Base-by-base conservation (phyloP, 169 alveolate genomes). In the Plasmodium gallinaceum region DNA sequence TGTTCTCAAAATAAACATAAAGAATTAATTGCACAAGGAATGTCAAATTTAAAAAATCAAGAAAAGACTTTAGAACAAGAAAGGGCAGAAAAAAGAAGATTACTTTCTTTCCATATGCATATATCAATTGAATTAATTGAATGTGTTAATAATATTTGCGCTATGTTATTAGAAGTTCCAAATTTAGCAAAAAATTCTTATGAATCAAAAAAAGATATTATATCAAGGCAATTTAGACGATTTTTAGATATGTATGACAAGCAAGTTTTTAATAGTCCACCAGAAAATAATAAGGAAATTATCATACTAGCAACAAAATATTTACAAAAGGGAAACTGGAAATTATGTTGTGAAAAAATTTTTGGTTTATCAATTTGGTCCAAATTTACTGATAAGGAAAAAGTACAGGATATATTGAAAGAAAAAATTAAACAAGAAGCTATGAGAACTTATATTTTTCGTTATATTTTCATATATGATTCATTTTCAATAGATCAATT, bases 101-200 rank as follows among this genome's bases (percentile, higher is more conserved):
- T 95, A 73, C 96, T 98, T 43, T 99, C 99, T 7, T 96, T 95
- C 93, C 99, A 98, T 93, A 97, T 98, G 99, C 99, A 98, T 95
- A 97, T 98, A 88, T 97, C 97, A 86, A 95, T 97, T 54, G 99
- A 98, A 93, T 96, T 96, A 62, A 95, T 98, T 18, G 99, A 97
- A 93, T 94, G 97, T 75, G 97, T 96, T 48, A 97, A 98, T 93
- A 95, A 96, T 95, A 97, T 97, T 45, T 95, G 98, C 65, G 97
- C 99, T 5, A 96, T 97, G 97, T 70, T 97, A 52, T 85, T 95
- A 43, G 99, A 98, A 76, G 93, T 97, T 2, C 98, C 99, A 37
- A 96, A 97, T 85, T 71, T 97, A 62, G 98, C 98, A 5, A 94
- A 93, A 83, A 93, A 95, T 51, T 89, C 97, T 32, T 85, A 95